Conservation (phyloP, 805 yeast genomes). For the Maudiozyma serrabonitensis region DNA sequence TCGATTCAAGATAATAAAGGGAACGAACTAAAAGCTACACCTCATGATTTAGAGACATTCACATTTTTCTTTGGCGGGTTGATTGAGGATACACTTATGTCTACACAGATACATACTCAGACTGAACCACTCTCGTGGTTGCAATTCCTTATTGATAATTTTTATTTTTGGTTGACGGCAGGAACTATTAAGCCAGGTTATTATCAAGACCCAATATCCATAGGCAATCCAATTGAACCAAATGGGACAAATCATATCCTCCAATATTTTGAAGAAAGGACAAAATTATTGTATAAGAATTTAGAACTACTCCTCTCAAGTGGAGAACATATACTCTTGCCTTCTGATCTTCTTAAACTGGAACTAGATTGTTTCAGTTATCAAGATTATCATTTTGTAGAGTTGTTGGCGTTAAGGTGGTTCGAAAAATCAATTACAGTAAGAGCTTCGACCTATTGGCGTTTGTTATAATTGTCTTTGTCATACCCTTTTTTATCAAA, state of each 20-base stretch:
- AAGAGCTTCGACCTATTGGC: conserved; percentile 1
- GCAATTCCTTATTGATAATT: conserved; percentile 24
- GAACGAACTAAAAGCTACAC: conserved; percentile 18
- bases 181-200: conserved; percentile 22
- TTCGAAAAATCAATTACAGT: conserved; percentile 11
- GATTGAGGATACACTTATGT: conserved; percentile 13
- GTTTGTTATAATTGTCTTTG: not conserved
- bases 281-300: conserved; percentile 8
- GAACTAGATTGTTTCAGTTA: conserved; percentile 28
- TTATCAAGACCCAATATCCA: conserved; percentile 4
- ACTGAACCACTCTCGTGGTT: conserved; percentile 25
- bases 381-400: conserved; percentile 21
- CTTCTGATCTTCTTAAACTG: conserved; percentile 15
- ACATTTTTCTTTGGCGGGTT: conserved; percentile 7
- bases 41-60: conserved; percentile 18
- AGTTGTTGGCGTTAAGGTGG: conserved; percentile 15
- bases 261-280: conserved; percentile 16
- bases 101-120: conserved; percentile 5
- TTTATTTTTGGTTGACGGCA: conserved; percentile 24
- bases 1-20: conserved; percentile 9
- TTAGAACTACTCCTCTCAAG: conserved; percentile 10
- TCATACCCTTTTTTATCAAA: too few relatives aligned
- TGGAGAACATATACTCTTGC: conserved; percentile 10
- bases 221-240: not conserved
- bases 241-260: conserved; percentile 7